phyloP scores from a whole-genome alignment of 805 yeast genomes.

The Komagataella phaffii region DNA sequence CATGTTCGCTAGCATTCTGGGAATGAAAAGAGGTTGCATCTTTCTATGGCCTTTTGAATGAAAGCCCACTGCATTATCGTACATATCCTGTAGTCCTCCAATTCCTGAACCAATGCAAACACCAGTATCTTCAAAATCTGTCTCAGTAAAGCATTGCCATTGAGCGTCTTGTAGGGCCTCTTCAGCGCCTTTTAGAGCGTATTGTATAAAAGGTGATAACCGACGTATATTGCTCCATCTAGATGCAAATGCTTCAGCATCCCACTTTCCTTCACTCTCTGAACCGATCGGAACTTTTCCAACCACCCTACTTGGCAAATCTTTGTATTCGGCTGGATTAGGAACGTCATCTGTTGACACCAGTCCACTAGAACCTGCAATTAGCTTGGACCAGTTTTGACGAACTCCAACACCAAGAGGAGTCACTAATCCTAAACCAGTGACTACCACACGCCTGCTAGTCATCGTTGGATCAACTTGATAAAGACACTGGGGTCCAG shows the following conservation, averaged over 20 bases:
- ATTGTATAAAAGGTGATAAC: conserved; percentile 62
- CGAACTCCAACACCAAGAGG: conserved; percentile 70
- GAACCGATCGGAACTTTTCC: conserved; percentile 37
- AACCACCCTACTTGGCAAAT: conserved; percentile 59
- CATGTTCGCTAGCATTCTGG: conserved; percentile 78
- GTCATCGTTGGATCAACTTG: not conserved
- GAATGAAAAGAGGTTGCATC: conserved; percentile 79
- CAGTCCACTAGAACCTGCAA: conserved; percentile 43
- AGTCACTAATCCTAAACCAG: conserved; percentile 79
- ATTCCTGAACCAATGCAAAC: conserved; percentile 90
- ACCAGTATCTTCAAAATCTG: conserved; percentile 33
- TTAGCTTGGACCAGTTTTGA: conserved; percentile 38
- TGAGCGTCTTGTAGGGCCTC: conserved; percentile 69
- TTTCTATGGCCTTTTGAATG: conserved; percentile 42
- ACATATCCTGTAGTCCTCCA: conserved; percentile 69
- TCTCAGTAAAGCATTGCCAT: conserved; percentile 25
- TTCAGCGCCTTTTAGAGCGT: conserved; percentile 60
- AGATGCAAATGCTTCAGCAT: conserved; percentile 33
- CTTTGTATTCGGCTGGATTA: conserved; percentile 29
- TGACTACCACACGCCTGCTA: conserved; percentile 63
- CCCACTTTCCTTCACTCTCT: conserved; percentile 33
- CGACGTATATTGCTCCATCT: conserved; percentile 35
- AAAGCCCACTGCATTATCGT: conserved; percentile 46
- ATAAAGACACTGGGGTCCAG: not conserved
- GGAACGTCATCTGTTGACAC: conserved; percentile 34